phyloP scores from a whole-genome alignment of 1,139 yeast genomes.

The Zygosaccharomyces sapae region DNA sequence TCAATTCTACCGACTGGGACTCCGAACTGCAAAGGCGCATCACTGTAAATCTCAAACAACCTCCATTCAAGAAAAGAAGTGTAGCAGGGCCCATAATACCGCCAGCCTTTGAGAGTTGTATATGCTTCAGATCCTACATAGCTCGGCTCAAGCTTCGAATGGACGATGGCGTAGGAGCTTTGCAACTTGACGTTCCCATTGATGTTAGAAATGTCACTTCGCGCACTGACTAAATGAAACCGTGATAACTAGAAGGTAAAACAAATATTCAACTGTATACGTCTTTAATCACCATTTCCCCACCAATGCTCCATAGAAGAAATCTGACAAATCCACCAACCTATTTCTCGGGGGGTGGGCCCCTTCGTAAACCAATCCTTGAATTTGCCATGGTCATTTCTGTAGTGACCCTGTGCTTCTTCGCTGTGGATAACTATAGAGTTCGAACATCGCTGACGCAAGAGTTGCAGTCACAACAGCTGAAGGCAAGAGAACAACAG shows the following conservation, averaged over 20 bases:
- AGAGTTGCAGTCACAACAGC: conserved; percentile 41
- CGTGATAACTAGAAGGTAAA: background rate
- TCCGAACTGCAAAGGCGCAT: conserved; percentile 11
- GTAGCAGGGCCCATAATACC: conserved; percentile 21
- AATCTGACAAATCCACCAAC: conserved; percentile 7
- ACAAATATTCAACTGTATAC: background rate
- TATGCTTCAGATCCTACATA: conserved; percentile 47
- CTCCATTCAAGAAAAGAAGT: background rate
- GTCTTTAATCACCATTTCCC: too few species aligned
- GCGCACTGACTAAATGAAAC: background rate
- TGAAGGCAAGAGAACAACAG: conserved; percentile 34
- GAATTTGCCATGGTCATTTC: conserved; percentile 32
- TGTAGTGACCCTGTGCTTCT: conserved; percentile 37
- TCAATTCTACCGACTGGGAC: background rate
- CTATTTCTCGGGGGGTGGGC: conserved; percentile 3
- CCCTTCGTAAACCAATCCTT: conserved; percentile 12
- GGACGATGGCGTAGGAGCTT: conserved; percentile 23
- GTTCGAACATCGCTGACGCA: conserved; percentile 42
- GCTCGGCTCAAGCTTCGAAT: conserved; percentile 31
- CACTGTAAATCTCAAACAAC: conserved; percentile 13
- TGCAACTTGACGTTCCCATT: conserved; percentile 33
- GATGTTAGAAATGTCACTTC: conserved; percentile 8
- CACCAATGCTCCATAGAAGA: background rate
- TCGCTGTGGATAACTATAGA: conserved; percentile 51
- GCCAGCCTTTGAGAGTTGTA: conserved; percentile 53